These are phyloP conservation scores for Clavispora vitiphila DNA, from an alignment of 805 yeast genomes.

Conservation along the genomic window DNA sequence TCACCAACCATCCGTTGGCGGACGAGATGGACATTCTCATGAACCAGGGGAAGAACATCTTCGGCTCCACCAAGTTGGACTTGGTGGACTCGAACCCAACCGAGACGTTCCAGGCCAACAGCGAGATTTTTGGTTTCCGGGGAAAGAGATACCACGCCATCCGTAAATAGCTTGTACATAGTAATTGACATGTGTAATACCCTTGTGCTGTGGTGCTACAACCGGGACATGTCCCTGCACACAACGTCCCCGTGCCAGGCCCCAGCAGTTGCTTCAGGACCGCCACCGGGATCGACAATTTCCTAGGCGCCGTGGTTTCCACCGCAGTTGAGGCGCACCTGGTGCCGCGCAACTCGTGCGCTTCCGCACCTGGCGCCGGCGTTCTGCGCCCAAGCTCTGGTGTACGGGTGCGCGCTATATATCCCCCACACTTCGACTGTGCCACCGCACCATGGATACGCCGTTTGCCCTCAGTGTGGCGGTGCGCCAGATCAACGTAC, in stretches of 20 bases:
- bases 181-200: no score
- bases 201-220: no score
- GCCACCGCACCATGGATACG: constrained; percentile 8
- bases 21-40: constrained; percentile 79
- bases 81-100: constrained; percentile 88
- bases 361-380: no score
- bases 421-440: constrained; percentile 2
- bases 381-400: no score
- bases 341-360: no score
- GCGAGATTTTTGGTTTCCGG: constrained; percentile 84
- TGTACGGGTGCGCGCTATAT: not conserved
- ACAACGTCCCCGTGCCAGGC: no score
- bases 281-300: no score
- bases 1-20: constrained; percentile 51
- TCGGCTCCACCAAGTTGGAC: constrained; percentile 90
- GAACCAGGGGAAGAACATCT: constrained; percentile 67
- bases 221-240: no score
- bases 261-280: no score
- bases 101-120: constrained; percentile 89
- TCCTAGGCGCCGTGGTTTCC: no score
- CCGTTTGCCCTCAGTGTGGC: constrained; percentile 5
- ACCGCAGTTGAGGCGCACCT: no score
- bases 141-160: constrained; percentile 96
- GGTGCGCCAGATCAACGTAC: constrained; percentile 4
- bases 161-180: constrained; percentile 15